phyloP scores from a whole-genome alignment of 495 filamentous ascomycete genomes.

The Hypoxylon fragiforme region DNA sequence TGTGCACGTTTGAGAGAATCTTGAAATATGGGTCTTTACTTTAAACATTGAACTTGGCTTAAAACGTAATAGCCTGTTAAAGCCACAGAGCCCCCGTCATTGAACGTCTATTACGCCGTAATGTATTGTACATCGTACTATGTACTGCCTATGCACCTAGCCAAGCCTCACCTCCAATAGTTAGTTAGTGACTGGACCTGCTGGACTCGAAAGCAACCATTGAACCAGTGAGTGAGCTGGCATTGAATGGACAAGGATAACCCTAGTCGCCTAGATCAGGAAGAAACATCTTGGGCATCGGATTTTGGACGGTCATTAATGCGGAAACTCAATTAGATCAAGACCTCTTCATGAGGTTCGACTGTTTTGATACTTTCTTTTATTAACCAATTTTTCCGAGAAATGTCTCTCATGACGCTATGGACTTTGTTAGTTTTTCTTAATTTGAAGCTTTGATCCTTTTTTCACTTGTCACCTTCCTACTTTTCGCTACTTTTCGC shows the following conservation, averaged over 20 bases:
- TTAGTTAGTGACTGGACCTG: no score
- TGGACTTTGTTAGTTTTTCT: slow-evolving; percentile 44
- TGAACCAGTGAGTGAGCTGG: background rate
- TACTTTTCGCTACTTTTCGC: background rate
- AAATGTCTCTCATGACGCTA: slow-evolving; percentile 34
- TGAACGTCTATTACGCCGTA: no score
- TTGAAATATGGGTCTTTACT: no score
- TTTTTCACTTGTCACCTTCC: background rate
- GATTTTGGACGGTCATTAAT: slow-evolving; percentile 26
- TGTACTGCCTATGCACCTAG: background rate
- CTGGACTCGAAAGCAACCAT: background rate
- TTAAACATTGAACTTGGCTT: no score
- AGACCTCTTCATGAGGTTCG: background rate
- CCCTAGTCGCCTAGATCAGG: slow-evolving; percentile 10
- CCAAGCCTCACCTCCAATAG: background rate
- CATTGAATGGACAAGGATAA: background rate
- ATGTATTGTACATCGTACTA: background rate
- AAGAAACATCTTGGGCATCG: slow-evolving; percentile 30
- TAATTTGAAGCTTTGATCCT: background rate
- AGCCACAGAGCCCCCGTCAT: no score
- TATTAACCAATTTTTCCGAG: slow-evolving; percentile 1
- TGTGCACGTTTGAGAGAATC: no score
- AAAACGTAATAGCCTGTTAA: no score
- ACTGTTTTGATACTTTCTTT: background rate
- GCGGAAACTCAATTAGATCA: slow-evolving; percentile 8